Base-by-base conservation (phyloP, 2,329 filamentous ascomycete genomes). In the Talaromyces pinophilus region DNA sequence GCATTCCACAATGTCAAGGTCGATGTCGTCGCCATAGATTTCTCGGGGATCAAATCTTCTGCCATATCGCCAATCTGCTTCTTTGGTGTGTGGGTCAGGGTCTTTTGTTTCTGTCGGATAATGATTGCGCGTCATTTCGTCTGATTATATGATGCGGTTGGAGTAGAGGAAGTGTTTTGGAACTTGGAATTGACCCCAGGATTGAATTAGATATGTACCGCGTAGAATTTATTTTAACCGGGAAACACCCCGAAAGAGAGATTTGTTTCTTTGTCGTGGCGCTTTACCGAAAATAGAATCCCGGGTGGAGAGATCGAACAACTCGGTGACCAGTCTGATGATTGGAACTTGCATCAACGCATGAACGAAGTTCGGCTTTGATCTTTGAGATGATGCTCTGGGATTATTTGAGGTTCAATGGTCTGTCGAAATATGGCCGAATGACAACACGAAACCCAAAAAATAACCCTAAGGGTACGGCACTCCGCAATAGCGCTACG, bases 1-100 rank as follows among this genome's bases (percentile, higher is more conserved):
- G 48, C 28, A 33, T 55, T 55, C 28, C 28, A 55, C 52, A 35
- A 55, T 35, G 8, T 38, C 30, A 6, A 35, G 25, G n/a, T 57
- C 52, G 30, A 57, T 35, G n/a, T 57, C 28, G 28, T 35, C 52
- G 30, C 30, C 52, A 38, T 57, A 57, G n/a, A 57, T 57, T n/a
- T 57, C 30, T 22, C 38, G 17, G 1, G 52, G 52, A 38, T 35
- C n/a, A 38, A 57, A 57, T 57, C 28, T 57, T 57, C 52, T 35
- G 28, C 30, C 52, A 57, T 30, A 11, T 33, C 25, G 50, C 50
- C 50, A 50, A 10, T 13, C 6, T 54, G 50, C 15, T 17, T 15
- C 50, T 19, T 54, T 54, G 50, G 25, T n/a, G 50, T 33, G 48
- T 48, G 46, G 48, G 48, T 17, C 22, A 1, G 48, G 48, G 15